Evolutionary conservation across 2,329 filamentous ascomycete genomes (phyloP).

Genomic region (Aureobasidium uvarum): DNA sequence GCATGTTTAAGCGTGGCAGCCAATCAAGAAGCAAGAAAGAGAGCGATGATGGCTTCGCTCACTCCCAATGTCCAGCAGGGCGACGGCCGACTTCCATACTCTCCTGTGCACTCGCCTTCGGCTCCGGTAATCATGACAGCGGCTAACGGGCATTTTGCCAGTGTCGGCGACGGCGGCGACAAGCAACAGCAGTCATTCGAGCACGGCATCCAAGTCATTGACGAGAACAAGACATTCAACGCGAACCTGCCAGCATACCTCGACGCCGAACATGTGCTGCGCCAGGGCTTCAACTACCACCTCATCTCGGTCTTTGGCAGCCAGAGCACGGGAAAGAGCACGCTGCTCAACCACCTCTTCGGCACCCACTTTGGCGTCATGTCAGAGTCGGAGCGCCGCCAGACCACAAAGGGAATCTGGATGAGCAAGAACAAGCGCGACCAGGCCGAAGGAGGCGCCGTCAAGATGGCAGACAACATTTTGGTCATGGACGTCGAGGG

Average conservation of each 20-base stretch:
- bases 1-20: conserved; percentile 22
- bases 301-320: conserved; percentile 98
- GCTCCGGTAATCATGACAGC: conserved; percentile 49
- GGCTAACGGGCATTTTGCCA: conserved; percentile 73
- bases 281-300: conserved; percentile 97
- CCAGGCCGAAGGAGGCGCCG: conserved; percentile 47
- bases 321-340: conserved; percentile 98
- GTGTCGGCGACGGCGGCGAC: conserved; percentile 62
- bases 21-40: conserved; percentile 13
- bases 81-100: conserved; percentile 25
- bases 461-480: conserved; percentile 92
- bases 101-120: conserved; percentile 32
- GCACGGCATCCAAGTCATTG: conserved; percentile 95
- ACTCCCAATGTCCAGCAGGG: neutral
- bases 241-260: conserved; percentile 79
- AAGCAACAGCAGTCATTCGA: conserved; percentile 70
- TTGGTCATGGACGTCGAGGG: conserved; percentile 99
- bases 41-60: conserved; percentile 17
- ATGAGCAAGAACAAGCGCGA: conserved; percentile 90
- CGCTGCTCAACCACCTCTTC: conserved; percentile 91
- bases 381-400: conserved; percentile 88
- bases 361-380: conserved; percentile 96
- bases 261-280: conserved; percentile 71
- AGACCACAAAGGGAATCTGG: conserved; percentile 99
- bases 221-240: conserved; percentile 95